phyloP scores from a whole-genome alignment of 2,329 filamentous ascomycete species.

The Ceratocystis diversiconidia region DNA sequence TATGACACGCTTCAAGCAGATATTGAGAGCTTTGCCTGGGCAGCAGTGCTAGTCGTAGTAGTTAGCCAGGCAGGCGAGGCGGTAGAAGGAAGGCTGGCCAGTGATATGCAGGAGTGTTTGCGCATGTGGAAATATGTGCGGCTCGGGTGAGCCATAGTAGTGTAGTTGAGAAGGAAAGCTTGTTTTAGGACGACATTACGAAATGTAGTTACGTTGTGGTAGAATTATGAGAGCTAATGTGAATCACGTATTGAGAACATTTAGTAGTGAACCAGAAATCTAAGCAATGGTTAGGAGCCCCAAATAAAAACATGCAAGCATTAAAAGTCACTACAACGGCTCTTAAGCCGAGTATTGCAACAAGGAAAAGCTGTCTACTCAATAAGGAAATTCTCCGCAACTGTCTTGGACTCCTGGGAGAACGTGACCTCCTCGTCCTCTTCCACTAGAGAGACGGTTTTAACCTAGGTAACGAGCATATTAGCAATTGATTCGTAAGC shows the following conservation, averaged over 20 bases:
- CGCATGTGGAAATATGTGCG: constrained; percentile 39
- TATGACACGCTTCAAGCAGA: constrained; percentile 26
- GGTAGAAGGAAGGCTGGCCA: constrained; percentile 33
- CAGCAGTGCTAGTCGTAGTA: constrained; percentile 34
- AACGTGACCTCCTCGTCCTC: constrained; percentile 68
- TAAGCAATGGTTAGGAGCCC: background rate
- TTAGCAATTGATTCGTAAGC: background rate
- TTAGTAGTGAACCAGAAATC: too few species aligned
- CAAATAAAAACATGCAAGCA: constrained; percentile 11
- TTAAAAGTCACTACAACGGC: constrained; percentile 5
- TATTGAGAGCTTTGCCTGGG: constrained; percentile 33
- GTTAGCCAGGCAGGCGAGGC: constrained; percentile 34
- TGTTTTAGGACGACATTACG: background rate
- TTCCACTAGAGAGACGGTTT: constrained; percentile 55
- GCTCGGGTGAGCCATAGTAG: constrained; percentile 28
- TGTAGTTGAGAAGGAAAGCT: too few species aligned
- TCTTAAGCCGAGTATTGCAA: background rate
- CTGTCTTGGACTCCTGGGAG: constrained; percentile 66
- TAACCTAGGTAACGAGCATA: constrained; percentile 33
- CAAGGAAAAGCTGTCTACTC: constrained; percentile 37
- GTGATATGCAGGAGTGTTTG: constrained; percentile 42
- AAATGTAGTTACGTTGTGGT: too few species aligned
- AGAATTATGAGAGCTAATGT: too few species aligned
- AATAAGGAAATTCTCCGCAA: constrained; percentile 62
- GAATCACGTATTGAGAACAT: too few species aligned